Percentiles rank a stretch among this genome's conserved stretches.
These are phyloP conservation scores for Pythium dissimile DNA, from an alignment of 352 stramenopile genomes.

Conservation along the genomic window DNA sequence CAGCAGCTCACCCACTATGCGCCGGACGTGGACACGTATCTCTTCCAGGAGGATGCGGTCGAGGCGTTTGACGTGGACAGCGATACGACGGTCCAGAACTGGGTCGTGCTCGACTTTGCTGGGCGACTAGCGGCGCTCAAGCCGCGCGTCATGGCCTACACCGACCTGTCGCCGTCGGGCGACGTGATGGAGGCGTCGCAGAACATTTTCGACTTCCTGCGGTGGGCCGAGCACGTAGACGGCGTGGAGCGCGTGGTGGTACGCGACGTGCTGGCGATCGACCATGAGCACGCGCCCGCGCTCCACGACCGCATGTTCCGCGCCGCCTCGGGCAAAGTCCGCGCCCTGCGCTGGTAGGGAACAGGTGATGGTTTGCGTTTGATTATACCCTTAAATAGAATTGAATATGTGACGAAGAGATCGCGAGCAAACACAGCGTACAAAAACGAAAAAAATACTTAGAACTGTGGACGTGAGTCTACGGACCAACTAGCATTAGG, in stretches of 20 bases:
- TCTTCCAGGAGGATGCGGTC: constrained; percentile 48
- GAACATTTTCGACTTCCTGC: constrained; percentile 80
- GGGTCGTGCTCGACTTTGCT: constrained; percentile 84
- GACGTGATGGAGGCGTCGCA: constrained; percentile 70
- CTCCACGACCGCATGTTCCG: constrained; percentile 84
- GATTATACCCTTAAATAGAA: too few species aligned
- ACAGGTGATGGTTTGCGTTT: neutral
- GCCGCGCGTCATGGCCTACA: constrained; percentile 54
- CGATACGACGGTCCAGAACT: constrained; percentile 36
- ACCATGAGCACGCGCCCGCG: constrained; percentile 71
- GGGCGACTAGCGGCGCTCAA: constrained; percentile 46
- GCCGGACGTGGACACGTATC: constrained; percentile 91
- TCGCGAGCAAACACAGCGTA: too few species aligned
- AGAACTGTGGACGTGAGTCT: neutral
- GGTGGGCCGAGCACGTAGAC: constrained; percentile 77
- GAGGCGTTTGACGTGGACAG: constrained; percentile 34
- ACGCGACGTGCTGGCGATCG: constrained; percentile 41
- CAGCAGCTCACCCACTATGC: constrained; percentile 98
- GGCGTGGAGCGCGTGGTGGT: constrained; percentile 71
- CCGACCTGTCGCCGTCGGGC: constrained; percentile 71
- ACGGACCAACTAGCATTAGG: too few species aligned
- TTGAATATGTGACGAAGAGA: too few species aligned
- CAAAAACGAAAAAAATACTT: neutral
- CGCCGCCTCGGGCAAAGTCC: constrained; percentile 69
- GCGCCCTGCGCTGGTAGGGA: constrained; percentile 39